Evolutionary conservation across 495 filamentous ascomycete species (phyloP), one percentile per base, ranked within the genome.

Genomic region (Barbatosphaeria neglecta): DNA sequence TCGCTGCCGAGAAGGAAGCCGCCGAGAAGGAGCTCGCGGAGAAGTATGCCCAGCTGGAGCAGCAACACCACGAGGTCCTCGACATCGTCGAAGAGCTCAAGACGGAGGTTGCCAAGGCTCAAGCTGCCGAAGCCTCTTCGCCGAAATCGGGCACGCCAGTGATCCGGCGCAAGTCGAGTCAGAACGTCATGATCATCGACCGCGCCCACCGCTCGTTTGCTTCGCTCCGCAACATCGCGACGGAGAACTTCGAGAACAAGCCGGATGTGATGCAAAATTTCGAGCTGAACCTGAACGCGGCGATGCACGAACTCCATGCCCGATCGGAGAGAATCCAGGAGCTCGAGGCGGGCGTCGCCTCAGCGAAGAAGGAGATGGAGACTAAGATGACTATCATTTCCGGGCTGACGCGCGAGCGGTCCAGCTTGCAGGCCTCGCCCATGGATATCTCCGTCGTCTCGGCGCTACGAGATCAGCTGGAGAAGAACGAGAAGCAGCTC

Each of bases 401-500:
- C 16, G 92, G 92, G 6, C 75, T 98, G 27, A 93, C 93, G 16
- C 79, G 90, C 35, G 92, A 98, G 60, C 75, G 92, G 54, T 87
- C 87, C 2, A 89, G 86, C 61, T 77, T 95, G 66, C 87, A 88
- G 59, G 79, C 80, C 2, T 85, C 87, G 10, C 86, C 89, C 13
- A 83, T 96, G 61, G 92, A 98, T 55, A 93, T 95, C 65, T 88
- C 86, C 6, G 79, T 95, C 43, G 84, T 97, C n/a, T 79, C 85
- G 15, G 80, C 80, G 13, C 78, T 98, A 66, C 82, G 86, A 42
- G 87, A 90, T 41, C 87, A 96, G 60, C 72, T 97, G 15, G 72
- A 89, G 43, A 81, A 88, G 60, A 88, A 81, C 52, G 89, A 97
- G 63, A 80, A 76, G 48, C 78, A 88, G 54, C 85, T 94, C 53